Base-by-base conservation (phyloP, 2,329 filamentous ascomycete species). In the Epichloe elymi region DNA sequence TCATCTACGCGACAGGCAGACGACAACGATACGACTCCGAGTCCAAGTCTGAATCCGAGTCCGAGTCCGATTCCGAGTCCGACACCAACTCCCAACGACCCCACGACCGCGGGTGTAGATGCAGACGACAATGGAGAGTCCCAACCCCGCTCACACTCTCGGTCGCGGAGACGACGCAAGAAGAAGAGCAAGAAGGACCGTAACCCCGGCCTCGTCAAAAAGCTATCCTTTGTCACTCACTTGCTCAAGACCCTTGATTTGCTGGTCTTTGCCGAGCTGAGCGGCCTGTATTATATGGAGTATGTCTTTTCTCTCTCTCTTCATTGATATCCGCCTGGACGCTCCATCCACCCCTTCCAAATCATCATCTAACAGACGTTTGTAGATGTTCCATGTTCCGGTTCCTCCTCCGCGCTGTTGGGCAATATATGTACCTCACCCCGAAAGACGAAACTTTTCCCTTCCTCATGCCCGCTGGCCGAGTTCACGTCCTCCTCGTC, bases 221-320 rank as follows among this genome's bases (percentile, higher is more conserved):
- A 82, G 70, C 68, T 79, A 51, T 67, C 78, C 55, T 81, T 83
- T 61, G 66, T 83, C 58, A 77, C 72, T 40, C 74, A 81, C 57
- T 69, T 85, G 54, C 75, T 82, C 57, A 70, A 72, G 59, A 78
- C 74, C 54, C 68, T 85, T 53, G 82, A 86, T 67, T 74, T 76
- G 59, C 60, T 84, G 44, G 75, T 83, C 46, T 82, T 81, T 63
- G 77, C 75, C 40, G 80, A 85, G 68, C 69, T 85, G 51, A 82
- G 78, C 59, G 73, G 76, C 42, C 59, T 85, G 58, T 86, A 86
- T 63, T 85, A 85, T 63, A 80, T 85, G 76, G 82, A 86, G 82
- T 85, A 70, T 51, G 75, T 63, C 15, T 37, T 37, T 44, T 11
- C 6, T 8, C 23, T 8, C 23, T n/a, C 17, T 33, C 7, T 15